Evolutionary conservation across 331 rosid species (phyloP).

Genomic region (Saraca asoca): DNA sequence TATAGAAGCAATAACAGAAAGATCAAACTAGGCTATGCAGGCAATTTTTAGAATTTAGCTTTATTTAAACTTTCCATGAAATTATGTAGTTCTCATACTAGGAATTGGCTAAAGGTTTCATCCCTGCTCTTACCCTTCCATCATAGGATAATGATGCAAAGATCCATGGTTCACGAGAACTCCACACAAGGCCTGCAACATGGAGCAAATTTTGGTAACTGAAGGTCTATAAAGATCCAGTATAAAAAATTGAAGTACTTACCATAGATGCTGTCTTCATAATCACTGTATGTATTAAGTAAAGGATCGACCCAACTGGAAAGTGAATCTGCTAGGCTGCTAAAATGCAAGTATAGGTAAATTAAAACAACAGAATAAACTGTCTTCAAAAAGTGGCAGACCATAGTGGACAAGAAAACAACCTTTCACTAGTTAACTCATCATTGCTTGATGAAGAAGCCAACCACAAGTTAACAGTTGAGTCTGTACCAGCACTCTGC

Average conservation of each 20-base stretch:
- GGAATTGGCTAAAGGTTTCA: slow-evolving; percentile 15
- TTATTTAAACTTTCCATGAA: slow-evolving; percentile 14
- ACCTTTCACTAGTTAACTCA: slow-evolving; percentile 66
- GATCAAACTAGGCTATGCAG: background rate
- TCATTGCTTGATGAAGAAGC: slow-evolving; percentile 54
- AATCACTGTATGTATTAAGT: slow-evolving; percentile 81
- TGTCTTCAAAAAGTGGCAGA: background rate
- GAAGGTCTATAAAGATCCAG: slow-evolving; percentile 13
- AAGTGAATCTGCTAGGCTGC: slow-evolving; percentile 68
- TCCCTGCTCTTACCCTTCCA: slow-evolving; percentile 81
- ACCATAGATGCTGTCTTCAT: slow-evolving; percentile 96
- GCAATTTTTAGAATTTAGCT: slow-evolving; percentile 8
- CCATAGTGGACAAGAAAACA: slow-evolving; percentile 31
- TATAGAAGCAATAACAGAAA: background rate
- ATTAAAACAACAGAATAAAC: slow-evolving; percentile 6
- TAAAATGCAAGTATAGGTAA: slow-evolving; percentile 28
- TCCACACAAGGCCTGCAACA: slow-evolving; percentile 86
- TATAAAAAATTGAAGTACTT: slow-evolving; percentile 24
- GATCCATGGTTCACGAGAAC: slow-evolving; percentile 93
- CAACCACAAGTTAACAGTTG: slow-evolving; percentile 88
- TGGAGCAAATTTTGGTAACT: slow-evolving; percentile 24
- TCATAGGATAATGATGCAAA: slow-evolving; percentile 95
- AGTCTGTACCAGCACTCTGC: slow-evolving; percentile 96
- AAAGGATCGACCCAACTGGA: slow-evolving; percentile 59
- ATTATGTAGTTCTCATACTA: background rate